Percentiles rank a stretch among this genome's conserved stretches.
These are phyloP conservation scores for Drechslerella coelobrocha DNA, from an alignment of 2,329 filamentous ascomycete species.

Conservation along the genomic window DNA sequence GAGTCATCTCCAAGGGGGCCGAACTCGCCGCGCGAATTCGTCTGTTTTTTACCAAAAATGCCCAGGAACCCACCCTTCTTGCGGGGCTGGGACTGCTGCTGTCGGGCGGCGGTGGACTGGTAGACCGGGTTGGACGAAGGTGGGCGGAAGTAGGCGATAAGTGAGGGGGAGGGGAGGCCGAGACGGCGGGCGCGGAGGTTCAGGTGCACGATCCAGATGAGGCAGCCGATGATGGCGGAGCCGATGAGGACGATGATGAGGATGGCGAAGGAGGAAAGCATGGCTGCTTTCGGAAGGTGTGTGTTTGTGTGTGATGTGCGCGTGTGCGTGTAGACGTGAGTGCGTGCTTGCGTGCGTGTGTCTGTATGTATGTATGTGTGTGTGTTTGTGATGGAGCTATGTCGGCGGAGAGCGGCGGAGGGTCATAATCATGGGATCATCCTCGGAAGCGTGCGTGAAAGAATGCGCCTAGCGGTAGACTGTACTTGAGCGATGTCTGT, in stretches of 20 bases:
- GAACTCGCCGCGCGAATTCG: constrained; percentile 35
- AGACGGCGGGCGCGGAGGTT: constrained; percentile 49
- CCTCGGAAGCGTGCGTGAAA: too few species aligned
- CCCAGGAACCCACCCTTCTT: constrained; percentile 21
- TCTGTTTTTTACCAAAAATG: constrained; percentile 36
- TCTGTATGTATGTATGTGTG: background rate
- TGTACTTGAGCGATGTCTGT: too few species aligned
- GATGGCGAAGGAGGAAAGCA: constrained; percentile 46
- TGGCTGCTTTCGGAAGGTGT: constrained; percentile 2
- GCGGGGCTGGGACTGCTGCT: background rate
- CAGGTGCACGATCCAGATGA: constrained; percentile 41
- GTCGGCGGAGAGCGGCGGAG: background rate
- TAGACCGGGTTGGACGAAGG: constrained; percentile 43
- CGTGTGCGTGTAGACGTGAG: too few species aligned
- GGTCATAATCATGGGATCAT: too few species aligned
- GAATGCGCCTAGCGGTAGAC: too few species aligned
- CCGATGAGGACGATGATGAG: constrained; percentile 40
- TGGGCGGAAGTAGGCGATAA: constrained; percentile 43
- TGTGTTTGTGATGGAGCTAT: background rate
- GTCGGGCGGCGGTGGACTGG: constrained; percentile 26
- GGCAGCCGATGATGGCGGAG: constrained; percentile 37
- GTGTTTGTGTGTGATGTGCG: too few species aligned
- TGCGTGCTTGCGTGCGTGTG: background rate
- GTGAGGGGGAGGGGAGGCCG: constrained; percentile 37
- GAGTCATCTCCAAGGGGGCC: constrained; percentile 35